Evolutionary conservation across 2,329 filamentous ascomycete genomes (phyloP).

Genomic region (Neonectria coccinea): DNA sequence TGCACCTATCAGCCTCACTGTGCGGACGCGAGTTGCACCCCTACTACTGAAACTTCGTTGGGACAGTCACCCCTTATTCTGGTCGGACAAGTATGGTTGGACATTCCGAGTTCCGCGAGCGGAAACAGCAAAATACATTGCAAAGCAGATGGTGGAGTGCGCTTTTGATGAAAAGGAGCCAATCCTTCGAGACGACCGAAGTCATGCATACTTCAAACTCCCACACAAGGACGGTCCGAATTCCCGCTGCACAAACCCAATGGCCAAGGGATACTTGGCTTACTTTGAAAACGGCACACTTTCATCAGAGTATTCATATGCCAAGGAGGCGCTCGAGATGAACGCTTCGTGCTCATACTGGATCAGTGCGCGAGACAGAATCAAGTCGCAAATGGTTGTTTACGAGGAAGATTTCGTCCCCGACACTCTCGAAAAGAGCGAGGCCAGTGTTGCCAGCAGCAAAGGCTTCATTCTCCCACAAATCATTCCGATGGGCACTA

Average conservation of each 20-base stretch:
- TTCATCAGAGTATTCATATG: constrained; percentile 88
- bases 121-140: constrained; percentile 72
- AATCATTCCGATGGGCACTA: constrained; percentile 97
- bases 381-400: constrained; percentile 94
- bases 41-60: constrained; percentile 85
- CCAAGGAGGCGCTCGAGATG: constrained; percentile 97
- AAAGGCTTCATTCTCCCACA: constrained; percentile 91
- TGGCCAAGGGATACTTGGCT: constrained; percentile 89
- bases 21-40: constrained; percentile 88
- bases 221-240: constrained; percentile 95
- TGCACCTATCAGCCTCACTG: constrained; percentile 79
- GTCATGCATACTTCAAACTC: constrained; percentile 85
- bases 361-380: constrained; percentile 95
- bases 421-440: constrained; percentile 10
- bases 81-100: constrained; percentile 95
- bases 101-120: constrained; percentile 80
- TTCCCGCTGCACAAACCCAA: constrained; percentile 84
- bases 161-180: constrained; percentile 82
- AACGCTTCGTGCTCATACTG: constrained; percentile 99
- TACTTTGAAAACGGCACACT: constrained; percentile 93
- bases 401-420: constrained; percentile 74
- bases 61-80: constrained; percentile 90
- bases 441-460: constrained; percentile 33
- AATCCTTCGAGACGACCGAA: constrained; percentile 72
- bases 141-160: constrained; percentile 79